Evolutionary conservation across 1,284 basidiomycete species (phyloP).

Genomic region (Tetrapyrgos nigripes): DNA sequence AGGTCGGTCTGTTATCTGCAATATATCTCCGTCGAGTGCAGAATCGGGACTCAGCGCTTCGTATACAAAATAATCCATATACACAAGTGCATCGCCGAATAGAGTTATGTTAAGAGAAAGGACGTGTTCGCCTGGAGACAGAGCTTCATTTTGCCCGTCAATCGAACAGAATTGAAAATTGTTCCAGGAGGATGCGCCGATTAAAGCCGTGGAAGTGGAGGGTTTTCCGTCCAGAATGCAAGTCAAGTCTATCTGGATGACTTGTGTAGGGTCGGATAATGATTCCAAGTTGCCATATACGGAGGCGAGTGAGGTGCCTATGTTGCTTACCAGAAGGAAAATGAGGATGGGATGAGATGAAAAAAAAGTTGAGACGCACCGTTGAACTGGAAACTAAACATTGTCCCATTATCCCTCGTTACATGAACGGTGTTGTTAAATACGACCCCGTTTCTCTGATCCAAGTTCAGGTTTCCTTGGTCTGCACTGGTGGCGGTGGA

Average conservation of each 20-base stretch:
- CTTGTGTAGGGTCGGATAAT: neutral
- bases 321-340: neutral
- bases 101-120: neutral
- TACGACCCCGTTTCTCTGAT: neutral
- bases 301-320: neutral
- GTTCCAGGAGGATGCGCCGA: neutral
- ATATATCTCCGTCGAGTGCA: neutral
- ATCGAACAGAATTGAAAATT: neutral
- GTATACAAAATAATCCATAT: neutral
- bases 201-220: no score
- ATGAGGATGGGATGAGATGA: neutral
- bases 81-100: neutral
- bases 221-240: neutral
- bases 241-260: no score
- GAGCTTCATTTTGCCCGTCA: neutral
- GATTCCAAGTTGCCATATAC: neutral
- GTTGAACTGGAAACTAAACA: neutral
- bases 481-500: no score
- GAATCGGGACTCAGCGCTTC: neutral
- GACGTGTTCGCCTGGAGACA: neutral
- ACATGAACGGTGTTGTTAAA: slow-evolving; percentile 2
- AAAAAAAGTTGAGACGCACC: no score
- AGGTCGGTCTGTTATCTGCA: no score
- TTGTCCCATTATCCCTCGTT: neutral
- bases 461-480: neutral